A percentile compares a stretch with the other conserved stretches of the same genome.
Conservation (phyloP, 495 filamentous ascomycete species). For the Terfezia boudieri region DNA sequence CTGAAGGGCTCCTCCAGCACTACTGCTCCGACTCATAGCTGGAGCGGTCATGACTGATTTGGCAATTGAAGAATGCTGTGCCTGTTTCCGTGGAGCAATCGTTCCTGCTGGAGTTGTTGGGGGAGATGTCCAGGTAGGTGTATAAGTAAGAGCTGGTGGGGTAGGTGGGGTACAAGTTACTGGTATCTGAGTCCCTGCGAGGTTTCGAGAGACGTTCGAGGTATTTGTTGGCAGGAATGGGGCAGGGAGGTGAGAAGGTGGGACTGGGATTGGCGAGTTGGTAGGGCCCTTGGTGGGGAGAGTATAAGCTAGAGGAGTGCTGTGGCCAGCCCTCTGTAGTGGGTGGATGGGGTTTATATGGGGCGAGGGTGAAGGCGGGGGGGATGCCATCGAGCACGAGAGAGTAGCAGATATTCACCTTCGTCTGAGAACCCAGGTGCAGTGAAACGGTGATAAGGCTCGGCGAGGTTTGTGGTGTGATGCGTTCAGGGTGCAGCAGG, state of each 20-base stretch:
- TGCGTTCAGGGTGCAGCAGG: no score
- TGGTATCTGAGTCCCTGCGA: no score
- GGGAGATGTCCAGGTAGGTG: background rate
- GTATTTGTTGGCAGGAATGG: background rate
- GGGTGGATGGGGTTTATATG: background rate
- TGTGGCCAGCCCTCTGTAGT: background rate
- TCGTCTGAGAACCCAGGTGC: no score
- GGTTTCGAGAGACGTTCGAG: no score
- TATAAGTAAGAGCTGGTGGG: background rate
- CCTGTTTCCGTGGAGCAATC: conserved; percentile 12
- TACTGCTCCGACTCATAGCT: conserved; percentile 8
- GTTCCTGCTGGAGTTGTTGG: background rate
- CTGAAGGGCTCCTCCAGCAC: conserved; percentile 1
- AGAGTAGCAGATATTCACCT: background rate
- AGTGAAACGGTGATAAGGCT: no score
- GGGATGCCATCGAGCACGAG: conserved; percentile 7
- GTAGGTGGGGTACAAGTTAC: background rate
- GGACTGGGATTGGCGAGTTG: background rate
- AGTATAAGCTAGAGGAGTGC: background rate
- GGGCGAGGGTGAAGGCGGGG: conserved; percentile 6
- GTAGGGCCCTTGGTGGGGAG: background rate
- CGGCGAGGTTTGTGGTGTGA: no score
- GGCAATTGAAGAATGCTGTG: conserved; percentile 33
- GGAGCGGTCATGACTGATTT: conserved; percentile 31
- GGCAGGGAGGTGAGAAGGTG: background rate